Percentiles rank a stretch among this genome's conserved stretches.
These are phyloP conservation scores for Suillus luteus DNA, from an alignment of 768 basidiomycete genomes.

Conservation along the genomic window DNA sequence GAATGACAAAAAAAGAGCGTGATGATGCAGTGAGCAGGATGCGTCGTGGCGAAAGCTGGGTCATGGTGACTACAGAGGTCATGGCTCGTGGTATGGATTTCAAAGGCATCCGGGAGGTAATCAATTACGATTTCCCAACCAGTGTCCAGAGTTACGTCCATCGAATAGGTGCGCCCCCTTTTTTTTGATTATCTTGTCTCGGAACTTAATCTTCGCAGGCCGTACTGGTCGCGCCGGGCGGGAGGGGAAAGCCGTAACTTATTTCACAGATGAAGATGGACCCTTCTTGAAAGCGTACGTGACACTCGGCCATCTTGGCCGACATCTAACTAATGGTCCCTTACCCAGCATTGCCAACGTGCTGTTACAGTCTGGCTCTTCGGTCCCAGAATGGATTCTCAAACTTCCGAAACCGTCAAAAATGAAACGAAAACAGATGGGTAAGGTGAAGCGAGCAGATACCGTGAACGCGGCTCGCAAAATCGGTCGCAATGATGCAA, in stretches of 20 bases:
- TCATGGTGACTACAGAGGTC: conserved; percentile 94
- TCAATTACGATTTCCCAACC: conserved; percentile 97
- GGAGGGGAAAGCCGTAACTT: conserved; percentile 92
- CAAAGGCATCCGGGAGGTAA: conserved; percentile 88
- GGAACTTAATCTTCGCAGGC: conserved; percentile 44
- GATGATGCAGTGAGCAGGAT: conserved; percentile 84
- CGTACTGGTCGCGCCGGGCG: conserved; percentile 94
- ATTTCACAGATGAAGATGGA: conserved; percentile 92
- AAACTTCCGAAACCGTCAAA: conserved; percentile 93
- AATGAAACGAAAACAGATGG: conserved; percentile 82
- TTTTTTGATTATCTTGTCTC: not conserved
- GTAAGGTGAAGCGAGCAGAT: conserved; percentile 79
- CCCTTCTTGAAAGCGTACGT: conserved; percentile 87
- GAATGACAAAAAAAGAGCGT: conserved; percentile 83
- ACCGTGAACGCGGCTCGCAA: conserved; percentile 68
- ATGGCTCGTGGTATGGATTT: conserved; percentile 99
- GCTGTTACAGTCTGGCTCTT: conserved; percentile 87
- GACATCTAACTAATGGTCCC: conserved; percentile 15
- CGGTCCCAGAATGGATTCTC: conserved; percentile 94
- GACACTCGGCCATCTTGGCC: conserved; percentile 8
- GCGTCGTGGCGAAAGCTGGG: conserved; percentile 90
- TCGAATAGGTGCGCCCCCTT: conserved; percentile 67
- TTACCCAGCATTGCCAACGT: conserved; percentile 85
- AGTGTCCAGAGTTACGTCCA: conserved; percentile 96
- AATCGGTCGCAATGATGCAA: conserved; percentile 67